Evolutionary conservation across 257 asterid species (phyloP), one percentile per base, ranked within the genome.

Genomic region (Avicennia marina): DNA sequence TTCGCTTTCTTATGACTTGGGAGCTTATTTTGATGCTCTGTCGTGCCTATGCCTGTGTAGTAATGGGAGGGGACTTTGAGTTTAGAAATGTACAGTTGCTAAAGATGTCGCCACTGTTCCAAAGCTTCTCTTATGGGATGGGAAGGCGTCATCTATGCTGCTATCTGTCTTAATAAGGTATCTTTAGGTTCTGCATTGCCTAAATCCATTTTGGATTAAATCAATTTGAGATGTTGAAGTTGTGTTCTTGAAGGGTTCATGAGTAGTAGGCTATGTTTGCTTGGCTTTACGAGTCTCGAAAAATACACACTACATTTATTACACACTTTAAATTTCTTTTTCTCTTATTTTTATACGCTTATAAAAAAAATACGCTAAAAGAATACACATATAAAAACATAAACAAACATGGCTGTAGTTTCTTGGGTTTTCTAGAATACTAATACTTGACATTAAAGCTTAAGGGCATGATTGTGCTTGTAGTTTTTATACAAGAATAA

Each of bases 1-100:
- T 31, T 64, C 15, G 16, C 29, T 44, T 60, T 21, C 24, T 45
- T 54, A 60, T 32, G 43, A 24, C 18, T 47, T 67, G 31, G 65
- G 47, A 55, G 60, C 60, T 13, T 39, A 41, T 56, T 38, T 56
- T 56, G 62, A 39, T 56, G 60, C 61, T 72, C 56, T 62, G 43
- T 18, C 17, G 49, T 61, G 51, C 13, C n/a, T 17, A 20, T 44
- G 22, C 24, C 24, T 29, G 16, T 27, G 31, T 7, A 20, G 41
- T 13, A 26, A 17, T 7, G n/a, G 33, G 34, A 29, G 52, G 57
- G 64, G 50, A 18, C 13, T 54, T 11, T 17, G 50, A 44, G 33
- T 33, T 46, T 31, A 61, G 68, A 54, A 6, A 55, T 47, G 55
- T 56, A 38, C 47, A 48, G 53, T 57, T 49, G 49, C 33, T 11